These are phyloP conservation scores for Pseudocercospora fuligena DNA, from an alignment of 2,329 filamentous ascomycete species.

Conservation along the genomic window DNA sequence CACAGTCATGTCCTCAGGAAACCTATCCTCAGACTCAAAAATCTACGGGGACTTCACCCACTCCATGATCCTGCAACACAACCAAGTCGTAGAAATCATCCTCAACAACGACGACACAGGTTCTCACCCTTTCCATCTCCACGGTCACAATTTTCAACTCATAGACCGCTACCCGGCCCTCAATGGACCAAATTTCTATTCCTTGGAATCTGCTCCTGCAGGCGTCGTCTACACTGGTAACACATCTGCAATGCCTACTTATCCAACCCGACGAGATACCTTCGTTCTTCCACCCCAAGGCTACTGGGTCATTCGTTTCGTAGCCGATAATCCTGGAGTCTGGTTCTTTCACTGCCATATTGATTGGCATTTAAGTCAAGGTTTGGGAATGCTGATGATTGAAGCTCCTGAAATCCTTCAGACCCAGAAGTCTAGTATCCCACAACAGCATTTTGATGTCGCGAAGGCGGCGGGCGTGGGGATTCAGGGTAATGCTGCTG, in stretches of 20 bases:
- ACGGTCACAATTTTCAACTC: slow-evolving; percentile 54
- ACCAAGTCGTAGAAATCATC: slow-evolving; percentile 46
- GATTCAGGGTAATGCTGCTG: neutral
- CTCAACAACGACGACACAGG: slow-evolving; percentile 45
- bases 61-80: slow-evolving; percentile 48
- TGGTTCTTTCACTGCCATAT: slow-evolving; percentile 44
- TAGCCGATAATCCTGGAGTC: slow-evolving; percentile 56
- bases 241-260: slow-evolving; percentile 32
- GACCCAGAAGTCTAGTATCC: neutral
- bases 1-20: slow-evolving; percentile 67
- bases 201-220: slow-evolving; percentile 48
- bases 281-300: neutral
- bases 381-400: slow-evolving; percentile 22
- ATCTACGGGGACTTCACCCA: slow-evolving; percentile 41
- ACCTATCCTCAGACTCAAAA: slow-evolving; percentile 47
- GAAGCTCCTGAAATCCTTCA: neutral
- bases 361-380: slow-evolving; percentile 40
- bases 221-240: slow-evolving; percentile 27
- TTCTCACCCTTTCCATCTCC: slow-evolving; percentile 59
- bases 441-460: neutral
- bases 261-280: slow-evolving; percentile 27
- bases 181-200: slow-evolving; percentile 52
- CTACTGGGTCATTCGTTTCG: slow-evolving; percentile 50
- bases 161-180: slow-evolving; percentile 46
- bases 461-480: neutral